A percentile compares a stretch with the other conserved stretches of the same genome.
phyloP scores from a whole-genome alignment of 345 rosid species.

The Moringa oleifera region DNA sequence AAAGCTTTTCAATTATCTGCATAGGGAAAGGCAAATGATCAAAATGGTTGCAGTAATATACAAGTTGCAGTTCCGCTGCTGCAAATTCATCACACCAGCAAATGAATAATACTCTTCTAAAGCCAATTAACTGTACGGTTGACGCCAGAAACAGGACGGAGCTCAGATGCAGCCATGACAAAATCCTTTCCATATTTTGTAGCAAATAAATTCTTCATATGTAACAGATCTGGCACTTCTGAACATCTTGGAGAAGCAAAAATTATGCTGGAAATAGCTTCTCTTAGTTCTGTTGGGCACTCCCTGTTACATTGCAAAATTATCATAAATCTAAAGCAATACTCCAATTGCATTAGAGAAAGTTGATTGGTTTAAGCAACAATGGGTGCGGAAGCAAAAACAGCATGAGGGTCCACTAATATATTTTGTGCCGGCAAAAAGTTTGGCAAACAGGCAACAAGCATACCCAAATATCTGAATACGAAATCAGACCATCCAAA shows the following conservation, averaged over 20 bases:
- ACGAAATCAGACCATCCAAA: too few relatives aligned
- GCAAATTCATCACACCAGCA: background rate
- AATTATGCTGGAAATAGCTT: conserved; percentile 84
- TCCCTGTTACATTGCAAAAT: conserved; percentile 43
- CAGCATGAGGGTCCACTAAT: too few relatives aligned
- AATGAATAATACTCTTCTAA: conserved; percentile 12
- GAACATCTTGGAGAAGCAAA: conserved; percentile 98
- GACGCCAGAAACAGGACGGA: conserved; percentile 88
- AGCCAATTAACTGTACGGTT: conserved; percentile 76
- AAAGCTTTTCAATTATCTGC: conserved; percentile 86
- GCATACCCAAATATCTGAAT: background rate
- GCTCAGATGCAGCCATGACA: conserved; percentile 66
- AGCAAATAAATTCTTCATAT: conserved; percentile 68
- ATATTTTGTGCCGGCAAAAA: background rate
- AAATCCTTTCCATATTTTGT: conserved; percentile 91
- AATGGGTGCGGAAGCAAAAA: too few relatives aligned
- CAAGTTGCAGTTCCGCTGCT: too few relatives aligned
- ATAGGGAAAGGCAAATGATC: conserved; percentile 3
- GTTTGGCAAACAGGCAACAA: background rate
- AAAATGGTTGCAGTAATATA: background rate
- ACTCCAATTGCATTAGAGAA: conserved; percentile 1
- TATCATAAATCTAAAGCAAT: background rate
- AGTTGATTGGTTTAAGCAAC: background rate
- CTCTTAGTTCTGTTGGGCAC: conserved; percentile 82
- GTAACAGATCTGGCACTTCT: conserved; percentile 83